Base-by-base conservation (phyloP, 1,284 basidiomycete species). In the Tilletia horrida region DNA sequence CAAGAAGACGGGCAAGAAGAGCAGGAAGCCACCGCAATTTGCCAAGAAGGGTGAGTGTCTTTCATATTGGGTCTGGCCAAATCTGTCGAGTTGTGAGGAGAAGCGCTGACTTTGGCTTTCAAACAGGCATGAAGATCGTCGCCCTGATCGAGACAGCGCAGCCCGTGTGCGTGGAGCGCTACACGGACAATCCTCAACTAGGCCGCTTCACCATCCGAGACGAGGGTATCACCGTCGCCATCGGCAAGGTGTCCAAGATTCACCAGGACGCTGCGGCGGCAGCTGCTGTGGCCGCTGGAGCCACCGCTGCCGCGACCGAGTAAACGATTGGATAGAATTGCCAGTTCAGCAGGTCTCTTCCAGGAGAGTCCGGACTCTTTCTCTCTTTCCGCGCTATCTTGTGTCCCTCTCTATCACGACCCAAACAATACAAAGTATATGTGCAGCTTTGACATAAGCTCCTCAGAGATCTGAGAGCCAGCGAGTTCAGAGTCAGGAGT, bases 1-100 rank as follows among this genome's bases (percentile, higher is more conserved):
- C 71, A 81, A 80, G 69, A 81, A 80, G 71, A 81, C 79, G 69
- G 80, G 80, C 63, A 79, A 78, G 67, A 81, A 81, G 78, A 75
- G 73, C 67, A 74, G 76, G 63, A 74, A 73, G 52, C 79, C 79
- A 3, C 80, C 80, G 31, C 77, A 78, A 62, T 81, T 80, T 67
- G 71, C 71, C 27, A 70, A 71, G 48, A 72, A 72, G 65, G 69
- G 67, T 68, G 67, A 59, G 66, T 63, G 21, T 3, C 14, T 18
- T 11, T 29, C 16, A 6, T n/a, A 11, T 43, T 16, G 14, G 21
- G 16, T 55, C 27, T 18, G 9, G 9, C 16, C n/a, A n/a, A n/a
- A n/a, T n/a, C n/a, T n/a, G n/a, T n/a, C n/a, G n/a, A n/a, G n/a
- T n/a, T n/a, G n/a, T n/a, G n/a, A n/a, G n/a, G n/a, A n/a, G n/a